Base-by-base conservation (phyloP, 2,329 filamentous ascomycete species). In the Diaporthe humulicola region DNA sequence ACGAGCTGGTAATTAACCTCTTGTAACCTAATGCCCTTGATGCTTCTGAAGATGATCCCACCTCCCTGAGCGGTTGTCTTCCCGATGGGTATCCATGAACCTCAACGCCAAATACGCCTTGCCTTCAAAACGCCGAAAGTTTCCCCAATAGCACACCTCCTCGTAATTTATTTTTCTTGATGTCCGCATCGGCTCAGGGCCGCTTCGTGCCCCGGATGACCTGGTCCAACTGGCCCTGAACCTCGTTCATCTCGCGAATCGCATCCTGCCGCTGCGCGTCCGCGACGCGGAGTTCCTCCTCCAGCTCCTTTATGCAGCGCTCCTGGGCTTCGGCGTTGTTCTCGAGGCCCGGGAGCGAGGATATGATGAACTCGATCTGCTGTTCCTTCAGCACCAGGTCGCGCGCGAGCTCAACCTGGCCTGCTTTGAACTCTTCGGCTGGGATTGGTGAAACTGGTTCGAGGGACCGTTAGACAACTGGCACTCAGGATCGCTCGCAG, bases 351-450 rank as follows among this genome's bases (percentile, higher is more conserved):
- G 95, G 95, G 2, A 97, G 87, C 30, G 89, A 90, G 22, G 92
- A 93, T 74, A 96, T 94, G 64, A 97, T 85, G 58, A 90, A 87
- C 82, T 97, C 94, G 76, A 97, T 95, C 85, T 96, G 93, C 84
- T 96, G 94, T 79, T 95, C 93, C 80, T 96, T 95, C 74, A 94
- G 83, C 74, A 96, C 92, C 36, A 97, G 87, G 81, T 96, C 94
- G 76, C 90, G 90, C 50, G 94, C 93, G 71, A 97, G 87, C 82
- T 96, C 94, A 75, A 91, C 87, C 81, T 95, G 89, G 61, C 92
- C 90, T 4, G 90, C 89, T 73, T 89, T 87, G 83, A 95, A 94
- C 69, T 91, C 90, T 56, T 93, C 91, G 14, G 89, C 84, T 0
- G 90, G 86, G 36, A 93, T 87, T 3, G 92, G 88, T 30, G 92